phyloP scores from a whole-genome alignment of 148 eudicot species.

The Simmondsia chinensis region DNA sequence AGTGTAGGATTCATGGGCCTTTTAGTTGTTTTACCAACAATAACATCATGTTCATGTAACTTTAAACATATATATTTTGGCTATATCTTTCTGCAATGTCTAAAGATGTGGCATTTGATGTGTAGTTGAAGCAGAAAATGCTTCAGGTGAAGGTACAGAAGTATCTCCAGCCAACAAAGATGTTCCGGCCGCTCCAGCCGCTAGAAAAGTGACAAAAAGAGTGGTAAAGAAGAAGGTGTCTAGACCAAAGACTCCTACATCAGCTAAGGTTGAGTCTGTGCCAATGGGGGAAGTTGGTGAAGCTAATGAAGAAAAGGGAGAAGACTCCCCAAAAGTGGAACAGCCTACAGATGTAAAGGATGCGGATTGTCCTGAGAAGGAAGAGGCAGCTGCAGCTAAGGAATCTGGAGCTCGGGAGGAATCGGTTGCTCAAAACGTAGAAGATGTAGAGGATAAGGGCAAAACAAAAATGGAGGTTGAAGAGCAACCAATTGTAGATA shows the following conservation, averaged over 20 bases:
- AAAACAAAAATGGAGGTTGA: conserved; percentile 18
- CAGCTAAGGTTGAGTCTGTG: conserved; percentile 31
- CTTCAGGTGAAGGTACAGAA: conserved; percentile 19
- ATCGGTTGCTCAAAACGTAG: conserved; percentile 7
- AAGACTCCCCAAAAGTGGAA: conserved; percentile 17
- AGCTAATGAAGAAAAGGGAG: conserved; percentile 17
- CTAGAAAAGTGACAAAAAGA: conserved; percentile 31
- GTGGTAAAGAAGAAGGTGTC: conserved; percentile 35
- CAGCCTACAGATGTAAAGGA: conserved; percentile 12
- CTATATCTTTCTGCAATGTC: neutral
- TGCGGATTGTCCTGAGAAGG: conserved; percentile 13
- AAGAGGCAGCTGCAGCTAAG: conserved; percentile 9
- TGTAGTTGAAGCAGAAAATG: conserved; percentile 31
- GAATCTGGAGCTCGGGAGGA: conserved; percentile 20
- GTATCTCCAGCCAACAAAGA: conserved; percentile 22
- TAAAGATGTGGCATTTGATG: neutral
- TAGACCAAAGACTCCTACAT: conserved; percentile 34
- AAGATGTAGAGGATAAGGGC: conserved; percentile 18
- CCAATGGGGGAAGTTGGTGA: conserved; percentile 17
- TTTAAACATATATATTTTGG: neutral
- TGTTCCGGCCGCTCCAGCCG: conserved; percentile 16
- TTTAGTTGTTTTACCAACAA: no score
- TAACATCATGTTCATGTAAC: neutral
- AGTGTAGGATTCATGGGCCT: no score
- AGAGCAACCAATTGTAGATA: conserved; percentile 4